Evolutionary conservation across 768 basidiomycete genomes (phyloP).

Genomic region (Dioszegia aurantiaca): DNA sequence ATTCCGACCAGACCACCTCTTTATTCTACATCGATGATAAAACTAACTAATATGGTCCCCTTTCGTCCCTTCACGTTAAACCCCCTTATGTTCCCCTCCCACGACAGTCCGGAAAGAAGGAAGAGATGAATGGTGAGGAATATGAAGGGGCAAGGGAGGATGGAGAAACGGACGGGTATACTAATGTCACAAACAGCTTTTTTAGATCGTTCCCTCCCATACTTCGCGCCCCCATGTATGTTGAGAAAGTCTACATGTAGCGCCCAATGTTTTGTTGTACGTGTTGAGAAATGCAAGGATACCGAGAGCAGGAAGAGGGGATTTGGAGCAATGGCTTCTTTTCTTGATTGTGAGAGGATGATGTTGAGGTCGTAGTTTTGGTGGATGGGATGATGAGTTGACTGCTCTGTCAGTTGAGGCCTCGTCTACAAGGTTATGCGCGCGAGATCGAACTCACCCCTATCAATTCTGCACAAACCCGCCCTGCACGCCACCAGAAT

Average conservation of each 20-base stretch:
- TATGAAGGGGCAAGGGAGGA: not conserved
- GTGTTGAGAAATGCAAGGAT: slow-evolving; percentile 3
- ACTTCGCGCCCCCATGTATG: not conserved
- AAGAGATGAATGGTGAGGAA: not conserved
- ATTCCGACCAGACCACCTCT: not conserved
- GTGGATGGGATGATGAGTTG: not conserved
- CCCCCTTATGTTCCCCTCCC: not conserved
- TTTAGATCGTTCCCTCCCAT: not conserved
- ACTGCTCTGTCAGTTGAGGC: no score
- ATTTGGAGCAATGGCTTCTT: not conserved
- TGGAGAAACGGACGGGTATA: not conserved
- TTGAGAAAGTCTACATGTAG: slow-evolving; percentile 1
- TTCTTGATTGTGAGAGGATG: not conserved
- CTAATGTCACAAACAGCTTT: slow-evolving; percentile 15
- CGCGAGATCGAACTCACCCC: slow-evolving; percentile 1
- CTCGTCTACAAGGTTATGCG: no score
- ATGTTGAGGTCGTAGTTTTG: not conserved
- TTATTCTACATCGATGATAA: not conserved
- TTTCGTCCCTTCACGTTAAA: no score
- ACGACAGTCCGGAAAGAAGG: not conserved
- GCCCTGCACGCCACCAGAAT: not conserved
- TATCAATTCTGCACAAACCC: slow-evolving; percentile 2
- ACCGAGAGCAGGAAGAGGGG: not conserved
- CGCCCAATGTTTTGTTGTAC: not conserved
- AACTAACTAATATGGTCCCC: no score